Base-by-base conservation (phyloP, 139 green algal genomes). In the Chlamydomonas incerta region DNA sequence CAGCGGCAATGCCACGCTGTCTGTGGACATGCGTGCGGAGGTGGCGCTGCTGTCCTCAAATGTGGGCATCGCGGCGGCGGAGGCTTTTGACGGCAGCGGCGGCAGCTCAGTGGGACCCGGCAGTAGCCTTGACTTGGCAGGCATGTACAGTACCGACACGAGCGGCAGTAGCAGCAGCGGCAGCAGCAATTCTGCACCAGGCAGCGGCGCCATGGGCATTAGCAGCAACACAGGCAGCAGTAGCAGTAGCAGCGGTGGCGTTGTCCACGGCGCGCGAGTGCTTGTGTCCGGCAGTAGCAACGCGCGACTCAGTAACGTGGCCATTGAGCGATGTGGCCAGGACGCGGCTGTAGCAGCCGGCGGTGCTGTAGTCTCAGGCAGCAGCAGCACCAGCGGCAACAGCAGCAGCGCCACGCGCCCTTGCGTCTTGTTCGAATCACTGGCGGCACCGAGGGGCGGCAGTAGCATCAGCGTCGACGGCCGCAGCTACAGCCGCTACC, bases 21-120 rank as follows among this genome's bases (percentile, higher is more conserved):
- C 26, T 46, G 37, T 55, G 2, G 65, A 82, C 34, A 1, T 80
- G 67, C 69, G 82, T 23, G 74, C 82, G 2, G 72, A 91, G 73
- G 88, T 91, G 63, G 88, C 63, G 3, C 79, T 87, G 18, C n/a
- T 85, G 14, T 87, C 62, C 23, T 92, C 88, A 24, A 92, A 92
- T 85, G 82, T 94, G 31, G 41, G 80, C 0, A 60, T 90, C 33
- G 74, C 74, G 14, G 74, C 74, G 17, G 57, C 34, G 3, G 74
- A 82, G 47, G 74, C 33, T 23, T 62, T 81, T 68, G n/a, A 57
- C 26, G 73, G 0, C 41, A 50, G 8, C 26, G 73, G 0, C 41
- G 8, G 8, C 41, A 50, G 8, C 8, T 13, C 5, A 13, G 41
- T 50, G 8, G 41, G 41, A 50, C 41, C 41, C 41, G 41, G 41